Evolutionary conservation across 257 asterid genomes (phyloP).

Genomic region (Prunella vulgaris): DNA sequence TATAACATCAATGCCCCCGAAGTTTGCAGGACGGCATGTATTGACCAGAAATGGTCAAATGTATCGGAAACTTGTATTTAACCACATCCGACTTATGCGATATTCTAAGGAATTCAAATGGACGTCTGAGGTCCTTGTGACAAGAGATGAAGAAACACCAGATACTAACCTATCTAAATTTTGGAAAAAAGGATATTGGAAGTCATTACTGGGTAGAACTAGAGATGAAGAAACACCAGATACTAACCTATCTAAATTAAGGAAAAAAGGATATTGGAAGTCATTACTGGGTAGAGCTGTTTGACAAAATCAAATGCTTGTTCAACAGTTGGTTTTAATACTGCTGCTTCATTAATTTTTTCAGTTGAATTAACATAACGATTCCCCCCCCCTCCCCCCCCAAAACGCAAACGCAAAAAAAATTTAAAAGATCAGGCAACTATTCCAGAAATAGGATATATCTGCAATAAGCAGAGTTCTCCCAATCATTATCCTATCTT

Average conservation of each 20-base stretch:
- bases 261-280: background rate
- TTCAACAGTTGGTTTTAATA: constrained; percentile 7
- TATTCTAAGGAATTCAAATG: constrained; percentile 2
- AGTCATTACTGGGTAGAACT: background rate
- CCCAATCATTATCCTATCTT: background rate
- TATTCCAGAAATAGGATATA: constrained; percentile 7
- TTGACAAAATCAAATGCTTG: background rate
- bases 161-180: background rate
- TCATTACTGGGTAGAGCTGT: background rate
- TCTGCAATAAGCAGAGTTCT: background rate
- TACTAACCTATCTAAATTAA: constrained; percentile 1
- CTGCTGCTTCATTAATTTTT: constrained; percentile 1
- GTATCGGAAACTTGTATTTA: constrained; percentile 8
- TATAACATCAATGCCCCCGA: background rate
- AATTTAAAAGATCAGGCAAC: background rate
- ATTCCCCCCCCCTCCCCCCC: background rate
- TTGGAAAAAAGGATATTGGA: background rate
- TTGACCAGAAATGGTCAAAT: constrained; percentile 12
- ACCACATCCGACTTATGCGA: background rate
- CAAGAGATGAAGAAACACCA: constrained; percentile 5
- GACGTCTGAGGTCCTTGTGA: background rate
- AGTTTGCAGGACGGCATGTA: background rate
- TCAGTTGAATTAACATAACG: constrained; percentile 4
- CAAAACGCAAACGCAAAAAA: background rate
- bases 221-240: constrained; percentile 4